Evolutionary conservation across 139 green algal species (phyloP).

Genomic region (Coelastrella sp.): DNA sequence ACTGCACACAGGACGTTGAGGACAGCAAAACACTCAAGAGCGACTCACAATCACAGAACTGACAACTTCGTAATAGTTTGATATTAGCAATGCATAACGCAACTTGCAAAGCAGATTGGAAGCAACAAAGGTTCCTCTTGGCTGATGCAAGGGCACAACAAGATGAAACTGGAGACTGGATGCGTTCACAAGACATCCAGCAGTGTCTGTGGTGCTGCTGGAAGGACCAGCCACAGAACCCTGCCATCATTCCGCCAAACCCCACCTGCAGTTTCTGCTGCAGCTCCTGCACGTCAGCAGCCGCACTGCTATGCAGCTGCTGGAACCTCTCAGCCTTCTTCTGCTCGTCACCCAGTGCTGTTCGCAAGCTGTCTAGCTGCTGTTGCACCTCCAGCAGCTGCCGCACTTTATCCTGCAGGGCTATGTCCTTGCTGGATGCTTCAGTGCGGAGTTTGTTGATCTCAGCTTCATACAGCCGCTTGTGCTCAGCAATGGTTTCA

Average conservation of each 20-base stretch:
- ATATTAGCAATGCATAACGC: no score
- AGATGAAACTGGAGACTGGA: no score
- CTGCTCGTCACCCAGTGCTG: neutral
- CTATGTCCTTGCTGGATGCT: neutral
- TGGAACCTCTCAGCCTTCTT: neutral
- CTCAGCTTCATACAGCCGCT: constrained; percentile 8
- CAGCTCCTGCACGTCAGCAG: neutral
- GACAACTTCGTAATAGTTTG: no score
- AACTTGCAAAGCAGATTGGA: no score
- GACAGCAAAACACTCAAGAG: neutral
- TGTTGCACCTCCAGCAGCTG: constrained; percentile 8
- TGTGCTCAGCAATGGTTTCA: neutral
- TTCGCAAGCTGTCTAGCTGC: constrained; percentile 7
- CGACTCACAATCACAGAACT: neutral
- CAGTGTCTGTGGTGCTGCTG: no score
- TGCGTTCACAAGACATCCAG: no score
- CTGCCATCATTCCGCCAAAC: no score
- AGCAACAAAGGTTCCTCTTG: no score
- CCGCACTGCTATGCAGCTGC: neutral
- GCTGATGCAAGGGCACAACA: no score
- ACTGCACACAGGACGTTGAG: neutral
- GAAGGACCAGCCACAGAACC: no score
- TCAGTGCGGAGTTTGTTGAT: neutral
- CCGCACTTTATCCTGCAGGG: constrained; percentile 5
- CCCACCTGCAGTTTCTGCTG: constrained; percentile 4